Percentiles rank a stretch among this genome's conserved stretches.
phyloP scores from a whole-genome alignment of 495 filamentous ascomycete species.

The Parmelia sp. region DNA sequence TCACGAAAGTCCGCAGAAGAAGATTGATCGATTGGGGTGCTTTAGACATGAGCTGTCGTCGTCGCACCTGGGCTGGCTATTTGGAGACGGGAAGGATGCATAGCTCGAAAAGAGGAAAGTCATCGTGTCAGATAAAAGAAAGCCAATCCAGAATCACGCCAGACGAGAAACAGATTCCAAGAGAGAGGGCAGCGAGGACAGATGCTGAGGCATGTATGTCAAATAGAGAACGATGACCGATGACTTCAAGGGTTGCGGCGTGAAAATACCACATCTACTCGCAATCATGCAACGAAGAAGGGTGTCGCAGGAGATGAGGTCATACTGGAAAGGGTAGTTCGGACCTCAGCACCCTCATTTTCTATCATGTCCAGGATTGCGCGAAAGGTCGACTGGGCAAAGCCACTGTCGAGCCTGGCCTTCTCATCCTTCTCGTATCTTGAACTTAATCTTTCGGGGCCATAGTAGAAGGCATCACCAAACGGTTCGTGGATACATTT shows the following conservation, averaged over 20 bases:
- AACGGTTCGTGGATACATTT: conserved; percentile 90
- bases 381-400: conserved; percentile 66
- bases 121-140: background rate
- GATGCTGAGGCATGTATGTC: background rate
- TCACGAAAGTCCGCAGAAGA: background rate
- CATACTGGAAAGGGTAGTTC: conserved; percentile 35
- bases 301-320: conserved; percentile 13
- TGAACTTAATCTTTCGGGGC: conserved; percentile 73
- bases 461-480: conserved; percentile 93
- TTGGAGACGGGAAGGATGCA: background rate
- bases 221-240: background rate
- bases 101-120: background rate
- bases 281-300: conserved; percentile 20
- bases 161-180: background rate
- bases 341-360: conserved; percentile 58
- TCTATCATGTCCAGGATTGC: conserved; percentile 68
- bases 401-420: conserved; percentile 64
- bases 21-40: background rate
- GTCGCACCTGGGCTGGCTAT: background rate
- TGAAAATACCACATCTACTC: conserved; percentile 11
- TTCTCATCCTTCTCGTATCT: conserved; percentile 70
- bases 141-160: background rate
- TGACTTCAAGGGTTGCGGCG: conserved; percentile 5
- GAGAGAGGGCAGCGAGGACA: conserved; percentile 3
- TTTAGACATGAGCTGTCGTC: background rate